Conservation (phyloP, 768 basidiomycete genomes). For the Tricholoma matsutake region DNA sequence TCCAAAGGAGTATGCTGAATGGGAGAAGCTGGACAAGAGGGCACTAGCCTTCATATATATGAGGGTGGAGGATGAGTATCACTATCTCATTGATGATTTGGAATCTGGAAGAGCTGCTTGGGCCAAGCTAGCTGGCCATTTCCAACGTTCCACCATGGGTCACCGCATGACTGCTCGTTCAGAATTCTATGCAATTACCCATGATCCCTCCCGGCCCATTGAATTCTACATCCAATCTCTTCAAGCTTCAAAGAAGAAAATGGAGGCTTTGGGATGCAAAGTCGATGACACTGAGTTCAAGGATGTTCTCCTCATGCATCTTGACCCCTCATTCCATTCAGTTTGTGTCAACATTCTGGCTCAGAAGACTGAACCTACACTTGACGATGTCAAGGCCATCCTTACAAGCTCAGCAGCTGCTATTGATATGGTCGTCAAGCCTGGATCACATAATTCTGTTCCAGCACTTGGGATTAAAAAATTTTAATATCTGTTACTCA, state of each 20-base stretch:
- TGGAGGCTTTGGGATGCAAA: conserved; percentile 8
- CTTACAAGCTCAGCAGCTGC: conserved; percentile 10
- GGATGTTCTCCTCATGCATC: conserved; percentile 20
- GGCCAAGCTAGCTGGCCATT: conserved; percentile 11
- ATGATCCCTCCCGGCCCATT: conserved; percentile 14
- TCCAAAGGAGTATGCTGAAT: not conserved
- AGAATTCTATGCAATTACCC: too few species aligned
- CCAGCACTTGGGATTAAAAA: too few species aligned
- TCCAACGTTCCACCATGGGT: conserved; percentile 14
- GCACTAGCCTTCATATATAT: not conserved
- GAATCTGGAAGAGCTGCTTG: conserved; percentile 9
- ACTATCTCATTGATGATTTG: too few species aligned
- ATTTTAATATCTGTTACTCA: too few species aligned
- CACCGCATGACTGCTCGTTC: too few species aligned
- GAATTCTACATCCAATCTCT: conserved; percentile 13
- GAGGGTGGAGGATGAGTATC: conserved; percentile 5
- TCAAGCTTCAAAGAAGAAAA: conserved; percentile 3
- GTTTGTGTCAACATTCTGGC: conserved; percentile 14
- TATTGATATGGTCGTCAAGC: not conserved
- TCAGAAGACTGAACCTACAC: conserved; percentile 9
- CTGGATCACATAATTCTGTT: too few species aligned
- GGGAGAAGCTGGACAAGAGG: conserved; percentile 1
- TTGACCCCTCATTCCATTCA: conserved; percentile 13
- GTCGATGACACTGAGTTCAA: conserved; percentile 15
- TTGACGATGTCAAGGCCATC: conserved; percentile 11